Evolutionary conservation across 2,329 filamentous ascomycete species (phyloP).

Genomic region (Penicillium sp.): DNA sequence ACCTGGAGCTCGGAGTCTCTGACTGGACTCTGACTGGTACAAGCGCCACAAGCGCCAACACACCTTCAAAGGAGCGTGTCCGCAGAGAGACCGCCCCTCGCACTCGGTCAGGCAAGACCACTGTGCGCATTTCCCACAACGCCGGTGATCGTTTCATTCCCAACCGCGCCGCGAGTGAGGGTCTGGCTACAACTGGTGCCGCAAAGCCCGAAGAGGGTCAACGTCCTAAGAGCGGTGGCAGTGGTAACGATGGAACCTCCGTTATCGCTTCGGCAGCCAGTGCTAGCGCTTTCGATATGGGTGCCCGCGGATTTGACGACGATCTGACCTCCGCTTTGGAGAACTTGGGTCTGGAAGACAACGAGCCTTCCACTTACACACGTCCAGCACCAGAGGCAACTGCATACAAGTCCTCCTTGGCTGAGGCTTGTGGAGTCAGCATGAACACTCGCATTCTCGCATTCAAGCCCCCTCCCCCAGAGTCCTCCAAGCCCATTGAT

Average conservation of each 20-base stretch:
- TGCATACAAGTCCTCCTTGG: constrained; percentile 89
- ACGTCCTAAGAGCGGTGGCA: constrained; percentile 69
- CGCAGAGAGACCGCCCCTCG: constrained; percentile 57
- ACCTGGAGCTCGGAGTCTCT: constrained; percentile 86
- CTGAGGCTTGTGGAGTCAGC: constrained; percentile 87
- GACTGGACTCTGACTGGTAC: constrained; percentile 91
- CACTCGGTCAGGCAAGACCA: constrained; percentile 66
- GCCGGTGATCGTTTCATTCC: constrained; percentile 93
- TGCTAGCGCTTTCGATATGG: constrained; percentile 65
- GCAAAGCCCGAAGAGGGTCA: constrained; percentile 82
- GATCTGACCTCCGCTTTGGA: constrained; percentile 80
- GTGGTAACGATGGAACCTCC: constrained; percentile 69
- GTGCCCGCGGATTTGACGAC: constrained; percentile 64
- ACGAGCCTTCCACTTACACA: constrained; percentile 66
- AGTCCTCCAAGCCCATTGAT: constrained; percentile 97
- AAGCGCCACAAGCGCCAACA: constrained; percentile 59
- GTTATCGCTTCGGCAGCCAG: constrained; percentile 74
- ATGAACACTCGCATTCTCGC: constrained; percentile 94
- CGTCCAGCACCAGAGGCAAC: constrained; percentile 84
- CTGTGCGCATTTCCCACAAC: constrained; percentile 67
- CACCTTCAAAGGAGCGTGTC: constrained; percentile 62
- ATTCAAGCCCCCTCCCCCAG: constrained; percentile 97
- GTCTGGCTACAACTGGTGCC: constrained; percentile 76
- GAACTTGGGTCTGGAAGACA: constrained; percentile 73
- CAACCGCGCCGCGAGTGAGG: constrained; percentile 87